Percentiles rank a stretch among this genome's conserved stretches.
phyloP scores from a whole-genome alignment of 2,329 filamentous ascomycete species.

The Didymella pomorum region DNA sequence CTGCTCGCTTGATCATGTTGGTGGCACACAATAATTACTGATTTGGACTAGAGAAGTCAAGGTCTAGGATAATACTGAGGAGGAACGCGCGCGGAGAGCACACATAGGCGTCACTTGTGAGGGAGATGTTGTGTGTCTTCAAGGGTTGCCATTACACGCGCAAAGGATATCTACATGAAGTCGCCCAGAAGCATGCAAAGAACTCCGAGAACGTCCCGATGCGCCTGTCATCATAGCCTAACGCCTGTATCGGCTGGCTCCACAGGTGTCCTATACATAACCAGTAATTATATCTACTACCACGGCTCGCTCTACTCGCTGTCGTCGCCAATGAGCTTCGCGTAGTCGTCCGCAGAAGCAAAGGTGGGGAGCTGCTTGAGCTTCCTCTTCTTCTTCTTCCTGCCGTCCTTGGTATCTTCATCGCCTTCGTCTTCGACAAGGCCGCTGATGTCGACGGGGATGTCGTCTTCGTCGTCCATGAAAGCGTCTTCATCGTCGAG shows the following conservation, averaged over 20 bases:
- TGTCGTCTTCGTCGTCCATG: conserved; percentile 63
- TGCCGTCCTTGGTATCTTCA: conserved; percentile 52
- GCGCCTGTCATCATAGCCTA: conserved; percentile 25
- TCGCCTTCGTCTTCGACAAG: conserved; percentile 51
- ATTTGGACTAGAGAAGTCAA: too few relatives aligned
- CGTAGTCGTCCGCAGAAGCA: conserved; percentile 93
- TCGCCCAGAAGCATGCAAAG: conserved; percentile 19
- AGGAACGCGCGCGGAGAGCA: not conserved
- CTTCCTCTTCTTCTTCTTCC: conserved; percentile 76
- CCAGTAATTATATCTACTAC: conserved; percentile 20
- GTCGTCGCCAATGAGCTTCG: conserved; percentile 74
- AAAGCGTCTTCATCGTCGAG: conserved; percentile 64
- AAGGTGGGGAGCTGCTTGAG: conserved; percentile 91
- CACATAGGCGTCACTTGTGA: not conserved
- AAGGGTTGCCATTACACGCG: conserved; percentile 33
- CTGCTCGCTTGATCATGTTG: too few relatives aligned
- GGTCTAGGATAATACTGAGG: too few relatives aligned
- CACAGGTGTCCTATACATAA: conserved; percentile 19
- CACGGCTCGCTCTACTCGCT: conserved; percentile 29
- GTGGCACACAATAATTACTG: not conserved
- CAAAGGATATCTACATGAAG: conserved; percentile 46
- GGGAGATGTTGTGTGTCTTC: conserved; percentile 7
- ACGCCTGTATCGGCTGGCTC: conserved; percentile 21
- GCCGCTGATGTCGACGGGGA: conserved; percentile 61
- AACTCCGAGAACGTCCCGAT: conserved; percentile 22